A percentile compares a stretch with the other conserved stretches of the same genome.
These are phyloP conservation scores for Macrolepiota fuliginosa DNA, from an alignment of 768 basidiomycete species.

Conservation along the genomic window DNA sequence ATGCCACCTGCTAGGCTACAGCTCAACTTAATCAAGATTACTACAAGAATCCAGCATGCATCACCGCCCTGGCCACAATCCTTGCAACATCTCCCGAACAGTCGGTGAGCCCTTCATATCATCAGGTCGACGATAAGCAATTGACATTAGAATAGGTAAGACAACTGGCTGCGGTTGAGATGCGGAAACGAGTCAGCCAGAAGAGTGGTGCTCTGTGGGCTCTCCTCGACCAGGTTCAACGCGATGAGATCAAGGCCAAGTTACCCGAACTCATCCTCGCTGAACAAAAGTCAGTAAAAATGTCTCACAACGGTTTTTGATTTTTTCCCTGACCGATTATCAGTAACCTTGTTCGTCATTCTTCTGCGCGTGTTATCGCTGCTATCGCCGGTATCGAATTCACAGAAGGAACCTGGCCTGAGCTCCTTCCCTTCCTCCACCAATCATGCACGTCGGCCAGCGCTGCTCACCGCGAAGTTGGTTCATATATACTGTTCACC, in stretches of 20 bases:
- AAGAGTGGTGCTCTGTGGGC: slow-evolving; percentile 85
- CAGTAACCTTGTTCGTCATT: slow-evolving; percentile 90
- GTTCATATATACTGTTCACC: slow-evolving; percentile 84
- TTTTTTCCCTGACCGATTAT: slow-evolving; percentile 16
- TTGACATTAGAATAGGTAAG: slow-evolving; percentile 60
- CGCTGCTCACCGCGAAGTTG: slow-evolving; percentile 85
- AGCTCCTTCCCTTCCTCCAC: slow-evolving; percentile 85
- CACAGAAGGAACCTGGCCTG: slow-evolving; percentile 74
- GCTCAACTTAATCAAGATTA: slow-evolving; percentile 87
- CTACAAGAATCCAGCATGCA: slow-evolving; percentile 89
- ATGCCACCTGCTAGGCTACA: slow-evolving; percentile 63
- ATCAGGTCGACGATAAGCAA: slow-evolving; percentile 8
- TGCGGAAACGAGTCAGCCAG: slow-evolving; percentile 86
- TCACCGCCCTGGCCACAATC: slow-evolving; percentile 87
- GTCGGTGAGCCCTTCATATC: slow-evolving; percentile 51
- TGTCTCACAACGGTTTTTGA: slow-evolving; percentile 11
- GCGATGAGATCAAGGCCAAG: slow-evolving; percentile 82
- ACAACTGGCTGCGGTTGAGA: slow-evolving; percentile 95
- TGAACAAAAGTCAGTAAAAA: slow-evolving; percentile 66
- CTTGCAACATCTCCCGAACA: slow-evolving; percentile 82
- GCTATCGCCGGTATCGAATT: slow-evolving; percentile 91
- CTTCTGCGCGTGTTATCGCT: slow-evolving; percentile 88
- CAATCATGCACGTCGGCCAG: slow-evolving; percentile 67
- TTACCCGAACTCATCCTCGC: slow-evolving; percentile 74
- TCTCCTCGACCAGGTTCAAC: slow-evolving; percentile 58